These are phyloP conservation scores for Neofusicoccum sp. DNA, from an alignment of 2,329 filamentous ascomycete species.

Conservation along the genomic window DNA sequence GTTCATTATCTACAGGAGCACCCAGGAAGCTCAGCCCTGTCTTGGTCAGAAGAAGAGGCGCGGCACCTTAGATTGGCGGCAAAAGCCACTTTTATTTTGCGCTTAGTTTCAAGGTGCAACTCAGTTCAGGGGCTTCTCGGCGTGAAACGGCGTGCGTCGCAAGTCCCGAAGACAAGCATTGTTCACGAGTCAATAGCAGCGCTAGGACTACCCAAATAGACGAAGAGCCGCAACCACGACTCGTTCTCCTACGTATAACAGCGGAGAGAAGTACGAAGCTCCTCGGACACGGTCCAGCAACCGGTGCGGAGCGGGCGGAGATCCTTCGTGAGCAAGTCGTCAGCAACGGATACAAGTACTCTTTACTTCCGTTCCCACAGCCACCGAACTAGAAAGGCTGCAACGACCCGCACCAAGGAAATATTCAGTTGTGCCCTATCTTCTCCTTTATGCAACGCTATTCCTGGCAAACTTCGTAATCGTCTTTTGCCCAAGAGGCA, in stretches of 20 bases:
- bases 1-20: slow-evolving; percentile 1
- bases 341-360: not conserved
- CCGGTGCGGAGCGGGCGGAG: not conserved
- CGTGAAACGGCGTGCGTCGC: slow-evolving; percentile 15
- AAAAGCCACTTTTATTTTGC: slow-evolving; percentile 6
- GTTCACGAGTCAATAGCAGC: slow-evolving; percentile 19
- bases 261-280: not conserved
- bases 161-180: slow-evolving; percentile 1
- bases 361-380: not conserved
- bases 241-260: slow-evolving; percentile 6
- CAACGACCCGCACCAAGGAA: not conserved
- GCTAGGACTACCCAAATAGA: slow-evolving; percentile 14
- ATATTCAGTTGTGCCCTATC: not conserved
- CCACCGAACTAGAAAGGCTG: not conserved
- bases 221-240: slow-evolving; percentile 12
- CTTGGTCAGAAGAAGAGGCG: slow-evolving; percentile 1
- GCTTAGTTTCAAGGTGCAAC: slow-evolving; percentile 17
- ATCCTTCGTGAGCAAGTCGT: not conserved
- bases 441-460: slow-evolving; percentile 2
- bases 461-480: not conserved
- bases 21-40: not conserved
- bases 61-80: not conserved
- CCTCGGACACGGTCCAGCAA: not conserved
- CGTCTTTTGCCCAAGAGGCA: not conserved
- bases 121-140: slow-evolving; percentile 6